phyloP scores from a whole-genome alignment of 371 early-diverging fungal genomes.

The Saksenaea oblongispora region DNA sequence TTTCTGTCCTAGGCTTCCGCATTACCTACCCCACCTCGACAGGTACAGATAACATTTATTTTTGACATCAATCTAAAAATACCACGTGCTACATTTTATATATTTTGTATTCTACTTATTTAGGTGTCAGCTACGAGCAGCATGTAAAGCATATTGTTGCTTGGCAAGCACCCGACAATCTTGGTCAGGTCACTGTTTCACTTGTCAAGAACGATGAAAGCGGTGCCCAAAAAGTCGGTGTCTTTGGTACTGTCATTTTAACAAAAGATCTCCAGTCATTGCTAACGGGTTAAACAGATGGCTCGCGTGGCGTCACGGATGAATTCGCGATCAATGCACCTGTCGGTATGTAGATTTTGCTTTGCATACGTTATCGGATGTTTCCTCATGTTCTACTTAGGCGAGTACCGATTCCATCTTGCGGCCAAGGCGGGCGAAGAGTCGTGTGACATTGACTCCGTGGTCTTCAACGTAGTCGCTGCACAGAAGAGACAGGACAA shows the following conservation, averaged over 20 bases:
- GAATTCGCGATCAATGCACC: background rate
- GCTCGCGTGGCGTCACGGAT: background rate
- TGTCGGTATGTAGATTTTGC: background rate
- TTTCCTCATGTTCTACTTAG: background rate
- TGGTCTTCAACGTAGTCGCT: background rate
- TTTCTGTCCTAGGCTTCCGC: background rate
- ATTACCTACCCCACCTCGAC: background rate
- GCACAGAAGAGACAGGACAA: background rate
- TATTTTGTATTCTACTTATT: background rate
- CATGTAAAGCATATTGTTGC: background rate
- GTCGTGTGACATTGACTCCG: background rate
- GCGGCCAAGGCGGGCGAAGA: background rate
- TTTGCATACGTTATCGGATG: background rate
- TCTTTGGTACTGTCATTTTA: background rate
- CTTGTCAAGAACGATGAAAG: background rate
- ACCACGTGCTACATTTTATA: slow-evolving; percentile 1
- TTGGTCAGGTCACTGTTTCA: background rate
- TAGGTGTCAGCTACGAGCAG: background rate
- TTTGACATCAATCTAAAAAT: background rate
- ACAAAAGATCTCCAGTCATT: too few species aligned
- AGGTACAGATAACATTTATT: background rate
- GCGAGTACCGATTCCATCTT: background rate
- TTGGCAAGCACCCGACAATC: background rate
- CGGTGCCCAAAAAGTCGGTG: background rate
- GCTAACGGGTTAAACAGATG: background rate